Percentiles rank a stretch among this genome's conserved stretches.
phyloP scores from a whole-genome alignment of 23 red algal genomes.

The Gracilariopsis chorda region DNA sequence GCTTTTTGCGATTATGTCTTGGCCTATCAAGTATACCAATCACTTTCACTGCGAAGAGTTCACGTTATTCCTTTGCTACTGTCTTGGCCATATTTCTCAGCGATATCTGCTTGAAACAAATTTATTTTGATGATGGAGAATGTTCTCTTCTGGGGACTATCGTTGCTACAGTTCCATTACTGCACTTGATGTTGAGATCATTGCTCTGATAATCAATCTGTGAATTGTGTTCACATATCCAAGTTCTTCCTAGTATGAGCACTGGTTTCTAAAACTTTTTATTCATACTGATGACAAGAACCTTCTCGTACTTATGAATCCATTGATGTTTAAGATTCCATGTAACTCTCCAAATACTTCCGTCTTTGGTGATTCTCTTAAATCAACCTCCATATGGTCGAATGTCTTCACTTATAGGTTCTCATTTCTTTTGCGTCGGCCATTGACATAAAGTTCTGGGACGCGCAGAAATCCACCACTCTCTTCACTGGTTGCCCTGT shows the following conservation, averaged over 20 bases:
- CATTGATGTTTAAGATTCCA: not conserved
- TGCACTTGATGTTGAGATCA: not conserved
- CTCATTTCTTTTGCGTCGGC: not conserved
- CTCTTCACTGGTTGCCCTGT: slow-evolving; percentile 7
- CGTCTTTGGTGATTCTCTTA: not conserved
- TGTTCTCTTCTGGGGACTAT: too few relatives aligned
- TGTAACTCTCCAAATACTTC: not conserved
- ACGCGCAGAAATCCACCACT: not conserved
- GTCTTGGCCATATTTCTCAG: too few relatives aligned
- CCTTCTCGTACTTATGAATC: not conserved
- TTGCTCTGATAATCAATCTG: not conserved
- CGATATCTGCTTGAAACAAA: too few relatives aligned
- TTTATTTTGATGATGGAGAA: too few relatives aligned
- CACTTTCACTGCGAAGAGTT: too few relatives aligned
- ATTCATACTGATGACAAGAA: not conserved
- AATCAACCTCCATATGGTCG: not conserved
- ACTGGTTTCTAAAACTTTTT: not conserved
- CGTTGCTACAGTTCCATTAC: too few relatives aligned
- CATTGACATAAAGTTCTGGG: not conserved
- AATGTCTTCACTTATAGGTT: not conserved
- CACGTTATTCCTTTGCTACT: too few relatives aligned
- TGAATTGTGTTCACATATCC: not conserved
- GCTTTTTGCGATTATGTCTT: too few relatives aligned
- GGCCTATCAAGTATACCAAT: too few relatives aligned
- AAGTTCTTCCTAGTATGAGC: not conserved